These are phyloP conservation scores for Pisolithus tinctorius DNA, from an alignment of 768 basidiomycete genomes.

Conservation along the genomic window DNA sequence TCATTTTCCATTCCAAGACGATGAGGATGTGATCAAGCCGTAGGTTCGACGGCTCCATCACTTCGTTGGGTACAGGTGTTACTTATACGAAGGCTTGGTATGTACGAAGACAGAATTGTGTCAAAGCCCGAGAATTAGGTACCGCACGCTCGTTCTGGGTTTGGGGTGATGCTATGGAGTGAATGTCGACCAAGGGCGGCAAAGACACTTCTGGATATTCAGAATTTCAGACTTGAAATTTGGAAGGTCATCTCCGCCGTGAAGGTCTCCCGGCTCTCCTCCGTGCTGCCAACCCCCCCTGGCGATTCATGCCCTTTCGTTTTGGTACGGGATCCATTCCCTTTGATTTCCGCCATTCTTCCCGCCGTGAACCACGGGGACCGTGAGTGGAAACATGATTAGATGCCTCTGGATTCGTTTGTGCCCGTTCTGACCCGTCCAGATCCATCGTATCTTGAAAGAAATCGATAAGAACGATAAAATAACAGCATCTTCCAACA, in stretches of 20 bases:
- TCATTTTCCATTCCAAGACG: slow-evolving; percentile 5
- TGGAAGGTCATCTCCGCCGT: slow-evolving; percentile 50
- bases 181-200: no score
- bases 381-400: slow-evolving; percentile 74
- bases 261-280: slow-evolving; percentile 67
- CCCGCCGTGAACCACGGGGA: slow-evolving; percentile 65
- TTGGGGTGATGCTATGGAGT: no score
- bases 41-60: no score
- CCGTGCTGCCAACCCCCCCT: slow-evolving; percentile 53
- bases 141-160: no score
- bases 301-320: slow-evolving; percentile 55
- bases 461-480: background rate
- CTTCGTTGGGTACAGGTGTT: no score
- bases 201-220: no score
- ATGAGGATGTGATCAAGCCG: no score
- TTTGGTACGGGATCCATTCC: slow-evolving; percentile 52
- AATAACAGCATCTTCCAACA: slow-evolving; percentile 2
- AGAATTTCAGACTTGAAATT: no score
- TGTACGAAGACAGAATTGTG: no score
- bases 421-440: slow-evolving; percentile 28
- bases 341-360: slow-evolving; percentile 78
- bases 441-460: slow-evolving; percentile 46
- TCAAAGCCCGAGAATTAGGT: no score
- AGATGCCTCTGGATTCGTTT: slow-evolving; percentile 21
- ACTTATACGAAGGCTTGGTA: no score